Conservation (phyloP, 495 filamentous ascomycete genomes). For the Aspergillus cristatus region DNA sequence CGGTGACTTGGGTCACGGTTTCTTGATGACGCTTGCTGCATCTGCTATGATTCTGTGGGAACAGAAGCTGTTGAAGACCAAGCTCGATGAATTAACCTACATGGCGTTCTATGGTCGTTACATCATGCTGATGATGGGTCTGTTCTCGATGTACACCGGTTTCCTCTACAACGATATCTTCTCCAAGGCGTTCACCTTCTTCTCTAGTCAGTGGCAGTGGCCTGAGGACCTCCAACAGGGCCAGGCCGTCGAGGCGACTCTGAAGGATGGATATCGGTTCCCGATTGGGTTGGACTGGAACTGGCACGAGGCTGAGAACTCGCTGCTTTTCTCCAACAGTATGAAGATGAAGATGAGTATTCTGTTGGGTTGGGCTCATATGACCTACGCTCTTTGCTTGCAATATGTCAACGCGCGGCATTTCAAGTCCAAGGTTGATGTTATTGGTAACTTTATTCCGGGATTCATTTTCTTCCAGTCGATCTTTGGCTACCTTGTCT, state of each 20-base stretch:
- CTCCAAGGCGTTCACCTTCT: constrained; percentile 81
- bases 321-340: constrained; percentile 88
- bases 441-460: constrained; percentile 93
- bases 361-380: constrained; percentile 90
- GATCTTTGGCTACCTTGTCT: constrained; percentile 94
- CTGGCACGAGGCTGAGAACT: constrained; percentile 93
- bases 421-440: constrained; percentile 88
- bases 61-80: constrained; percentile 69
- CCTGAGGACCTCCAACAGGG: constrained; percentile 56
- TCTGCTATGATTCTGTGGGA: constrained; percentile 93
- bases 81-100: constrained; percentile 86
- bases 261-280: constrained; percentile 70
- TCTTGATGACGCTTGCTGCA: constrained; percentile 73
- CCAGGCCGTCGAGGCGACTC: constrained; percentile 48
- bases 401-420: constrained; percentile 88
- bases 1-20: constrained; percentile 88
- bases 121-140: constrained; percentile 95
- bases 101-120: constrained; percentile 99
- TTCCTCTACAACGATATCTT: constrained; percentile 98
- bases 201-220: constrained; percentile 84
- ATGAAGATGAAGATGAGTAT: constrained; percentile 99
- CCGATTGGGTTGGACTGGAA: constrained; percentile 95
- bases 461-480: constrained; percentile 99
- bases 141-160: constrained; percentile 95
- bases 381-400: constrained; percentile 94